Base-by-base conservation (phyloP, 345 rosid species). In the Eucalyptus erythrocorys region DNA sequence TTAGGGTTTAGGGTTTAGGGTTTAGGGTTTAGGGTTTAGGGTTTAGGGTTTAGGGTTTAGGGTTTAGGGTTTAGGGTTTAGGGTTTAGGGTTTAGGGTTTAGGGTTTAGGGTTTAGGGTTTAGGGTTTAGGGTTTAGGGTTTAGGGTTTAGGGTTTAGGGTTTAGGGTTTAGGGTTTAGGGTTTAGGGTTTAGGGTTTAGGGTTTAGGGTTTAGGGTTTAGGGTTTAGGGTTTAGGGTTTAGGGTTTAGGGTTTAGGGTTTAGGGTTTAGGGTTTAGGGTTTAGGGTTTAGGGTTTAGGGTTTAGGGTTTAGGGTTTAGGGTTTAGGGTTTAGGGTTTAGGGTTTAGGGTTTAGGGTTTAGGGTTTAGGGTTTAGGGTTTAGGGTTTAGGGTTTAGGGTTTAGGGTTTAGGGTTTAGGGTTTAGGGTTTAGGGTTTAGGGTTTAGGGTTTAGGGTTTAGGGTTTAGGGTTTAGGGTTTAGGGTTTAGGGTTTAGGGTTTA, bases 351-450 rank as follows among this genome's bases (percentile, higher is more conserved):
- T 87, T 87, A 87, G 88, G 88, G 80, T 55, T 87, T 87, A 34
- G 50, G 88, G 88, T 59, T 87, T 87, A 87, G 88, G 88, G 88
- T 87, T 87, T 87, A 87, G 55, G 87, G 87, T 85, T 85, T 85
- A 45, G 87, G 87, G 87, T 45, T 45, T 85, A 85, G 87, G 88
- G 88, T 55, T 87, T 87, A 87, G 88, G 88, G 88, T 55, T 87
- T 55, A 59, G 88, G 88, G 88, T 87, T 87, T 87, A 87, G 88
- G 88, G 88, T 87, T 55, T 87, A 87, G 51, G 88, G 88, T 59
- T 87, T 55, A 87, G 88, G 88, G 76, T 59, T 87, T 87, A 59
- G 88, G 88, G 88, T 87, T 87, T 87, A 87, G 88, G 88, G 88
- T 87, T 87, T 87, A 55, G 88, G 88, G 80, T 55, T 87, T 87